Conservation (phyloP, 495 filamentous ascomycete genomes). For the Annulohypoxylon nitens region DNA sequence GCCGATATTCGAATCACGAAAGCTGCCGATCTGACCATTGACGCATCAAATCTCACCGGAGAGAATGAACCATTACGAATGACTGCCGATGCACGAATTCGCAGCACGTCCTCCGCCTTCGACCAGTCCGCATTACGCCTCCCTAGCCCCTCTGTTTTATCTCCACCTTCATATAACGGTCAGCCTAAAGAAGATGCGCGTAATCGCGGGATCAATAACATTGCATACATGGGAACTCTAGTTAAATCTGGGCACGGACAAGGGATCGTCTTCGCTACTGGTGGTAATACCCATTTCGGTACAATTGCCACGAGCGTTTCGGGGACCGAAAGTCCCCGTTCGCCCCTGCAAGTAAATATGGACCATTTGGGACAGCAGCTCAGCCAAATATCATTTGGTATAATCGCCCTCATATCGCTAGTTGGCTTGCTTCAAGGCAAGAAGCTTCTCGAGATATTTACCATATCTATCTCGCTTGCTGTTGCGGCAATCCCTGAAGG, state of each 20-base stretch:
- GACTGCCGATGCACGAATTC: constrained; percentile 75
- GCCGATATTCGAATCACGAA: constrained; percentile 95
- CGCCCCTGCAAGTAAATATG: constrained; percentile 96
- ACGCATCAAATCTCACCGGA: constrained; percentile 97
- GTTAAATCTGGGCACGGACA: constrained; percentile 97
- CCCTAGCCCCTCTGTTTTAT: constrained; percentile 55
- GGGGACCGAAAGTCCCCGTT: constrained; percentile 93
- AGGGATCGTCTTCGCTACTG: constrained; percentile 94
- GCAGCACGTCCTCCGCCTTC: constrained; percentile 54
- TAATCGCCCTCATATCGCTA: constrained; percentile 92
- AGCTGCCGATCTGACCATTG: constrained; percentile 88
- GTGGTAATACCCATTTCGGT: constrained; percentile 94
- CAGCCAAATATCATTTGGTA: constrained; percentile 93
- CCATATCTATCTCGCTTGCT: constrained; percentile 95
- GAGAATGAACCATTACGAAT: constrained; percentile 95
- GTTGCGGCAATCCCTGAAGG: constrained; percentile 98
- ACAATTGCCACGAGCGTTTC: constrained; percentile 92
- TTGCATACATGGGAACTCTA: constrained; percentile 98
- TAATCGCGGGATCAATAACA: constrained; percentile 68
- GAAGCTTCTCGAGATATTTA: constrained; percentile 93
- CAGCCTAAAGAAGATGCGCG: constrained; percentile 50
- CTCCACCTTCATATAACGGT: constrained; percentile 38
- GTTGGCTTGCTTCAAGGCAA: constrained; percentile 91
- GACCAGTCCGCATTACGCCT: constrained; percentile 50
- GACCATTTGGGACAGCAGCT: constrained; percentile 93